These are phyloP conservation scores for Didymella sp. DNA, from an alignment of 2,329 filamentous ascomycete species.

Conservation along the genomic window DNA sequence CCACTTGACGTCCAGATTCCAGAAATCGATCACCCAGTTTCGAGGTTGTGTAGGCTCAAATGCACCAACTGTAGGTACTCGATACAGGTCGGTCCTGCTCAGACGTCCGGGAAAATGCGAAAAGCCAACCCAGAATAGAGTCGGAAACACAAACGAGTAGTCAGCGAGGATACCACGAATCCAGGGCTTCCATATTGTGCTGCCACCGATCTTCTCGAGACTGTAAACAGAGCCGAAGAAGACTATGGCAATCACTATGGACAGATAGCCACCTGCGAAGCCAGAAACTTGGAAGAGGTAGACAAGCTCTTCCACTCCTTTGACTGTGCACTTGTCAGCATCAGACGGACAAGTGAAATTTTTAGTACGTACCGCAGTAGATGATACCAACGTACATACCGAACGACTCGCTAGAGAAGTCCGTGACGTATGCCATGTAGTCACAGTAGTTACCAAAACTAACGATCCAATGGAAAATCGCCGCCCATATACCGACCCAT, in stretches of 20 bases:
- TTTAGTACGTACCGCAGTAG: constrained; percentile 55
- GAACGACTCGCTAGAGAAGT: constrained; percentile 63
- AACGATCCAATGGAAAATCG: constrained; percentile 64
- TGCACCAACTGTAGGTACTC: constrained; percentile 53
- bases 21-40: constrained; percentile 61
- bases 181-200: constrained; percentile 54
- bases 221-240: constrained; percentile 61
- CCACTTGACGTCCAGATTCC: constrained; percentile 60
- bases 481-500: constrained; percentile 65
- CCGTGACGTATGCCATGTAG: constrained; percentile 66
- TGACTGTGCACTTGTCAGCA: constrained; percentile 49
- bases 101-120: constrained; percentile 59
- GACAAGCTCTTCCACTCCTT: constrained; percentile 63
- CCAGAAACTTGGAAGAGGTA: constrained; percentile 56
- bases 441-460: constrained; percentile 62
- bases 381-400: constrained; percentile 65
- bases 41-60: constrained; percentile 58
- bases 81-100: constrained; percentile 50
- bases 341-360: too few relatives aligned
- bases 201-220: constrained; percentile 58
- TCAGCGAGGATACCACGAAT: constrained; percentile 59
- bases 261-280: constrained; percentile 56
- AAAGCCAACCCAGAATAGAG: constrained; percentile 63
- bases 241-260: constrained; percentile 59
- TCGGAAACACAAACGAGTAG: constrained; percentile 58